These are phyloP conservation scores for Colletotrichum sp. DNA, from an alignment of 2,329 filamentous ascomycete genomes.

Conservation along the genomic window DNA sequence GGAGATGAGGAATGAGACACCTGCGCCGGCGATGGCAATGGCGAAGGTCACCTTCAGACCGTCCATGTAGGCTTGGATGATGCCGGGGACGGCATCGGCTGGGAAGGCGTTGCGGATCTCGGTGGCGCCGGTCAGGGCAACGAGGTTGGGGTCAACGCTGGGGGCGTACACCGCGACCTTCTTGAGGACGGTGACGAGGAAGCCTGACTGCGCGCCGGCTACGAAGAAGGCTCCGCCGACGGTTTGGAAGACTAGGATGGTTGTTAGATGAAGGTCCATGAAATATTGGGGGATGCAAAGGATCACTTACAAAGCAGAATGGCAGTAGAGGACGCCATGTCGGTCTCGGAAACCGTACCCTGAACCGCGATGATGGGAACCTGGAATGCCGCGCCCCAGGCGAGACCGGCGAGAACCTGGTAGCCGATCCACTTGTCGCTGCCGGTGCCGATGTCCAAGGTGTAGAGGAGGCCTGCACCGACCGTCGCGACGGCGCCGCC, in stretches of 20 bases:
- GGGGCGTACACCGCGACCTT: slow-evolving; percentile 39
- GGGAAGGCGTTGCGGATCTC: slow-evolving; percentile 60
- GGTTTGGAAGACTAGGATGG: slow-evolving; percentile 47
- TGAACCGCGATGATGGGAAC: slow-evolving; percentile 58
- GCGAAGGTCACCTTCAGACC: slow-evolving; percentile 69
- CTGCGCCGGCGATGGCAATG: slow-evolving; percentile 55
- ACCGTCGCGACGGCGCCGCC: slow-evolving; percentile 48
- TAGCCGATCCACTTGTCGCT: slow-evolving; percentile 57
- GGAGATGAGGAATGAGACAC: slow-evolving; percentile 40
- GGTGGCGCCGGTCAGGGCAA: slow-evolving; percentile 55
- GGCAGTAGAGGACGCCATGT: slow-evolving; percentile 52
- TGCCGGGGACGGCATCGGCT: slow-evolving; percentile 50
- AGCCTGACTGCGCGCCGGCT: slow-evolving; percentile 51
- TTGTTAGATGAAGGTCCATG: not conserved
- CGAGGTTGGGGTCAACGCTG: slow-evolving; percentile 35
- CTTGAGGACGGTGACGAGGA: slow-evolving; percentile 48
- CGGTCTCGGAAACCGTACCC: slow-evolving; percentile 40
- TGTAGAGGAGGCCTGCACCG: slow-evolving; percentile 48
- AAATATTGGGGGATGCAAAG: not conserved
- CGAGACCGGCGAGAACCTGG: slow-evolving; percentile 55
- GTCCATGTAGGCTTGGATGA: slow-evolving; percentile 67
- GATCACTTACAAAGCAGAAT: slow-evolving; percentile 42
- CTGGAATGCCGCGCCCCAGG: slow-evolving; percentile 50
- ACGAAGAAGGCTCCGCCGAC: slow-evolving; percentile 57
- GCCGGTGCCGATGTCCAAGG: slow-evolving; percentile 40